Evolutionary conservation across 371 early-diverging fungal species (phyloP).

Genomic region (Mucor piriformis): DNA sequence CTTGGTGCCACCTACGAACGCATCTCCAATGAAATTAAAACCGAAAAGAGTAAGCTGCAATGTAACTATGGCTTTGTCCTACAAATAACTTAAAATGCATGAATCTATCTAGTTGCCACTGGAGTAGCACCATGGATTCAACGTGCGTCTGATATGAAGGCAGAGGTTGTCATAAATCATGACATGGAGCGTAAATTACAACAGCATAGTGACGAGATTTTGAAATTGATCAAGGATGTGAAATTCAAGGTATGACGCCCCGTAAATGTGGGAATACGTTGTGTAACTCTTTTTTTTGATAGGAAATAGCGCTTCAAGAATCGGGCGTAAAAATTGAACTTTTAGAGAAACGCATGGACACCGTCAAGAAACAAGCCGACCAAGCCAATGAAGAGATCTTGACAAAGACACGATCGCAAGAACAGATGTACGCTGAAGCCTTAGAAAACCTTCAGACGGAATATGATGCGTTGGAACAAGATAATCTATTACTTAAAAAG

Average conservation of each 20-base stretch:
- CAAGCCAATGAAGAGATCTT: conserved; percentile 67
- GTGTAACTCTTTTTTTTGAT: neutral
- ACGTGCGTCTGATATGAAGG: conserved; percentile 82
- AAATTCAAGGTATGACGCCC: conserved; percentile 71
- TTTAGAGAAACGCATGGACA: conserved; percentile 76
- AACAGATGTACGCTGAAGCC: conserved; percentile 72
- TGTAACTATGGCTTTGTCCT: too few relatives aligned
- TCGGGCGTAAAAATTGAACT: conserved; percentile 74
- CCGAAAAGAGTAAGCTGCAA: conserved; percentile 45
- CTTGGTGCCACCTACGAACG: conserved; percentile 37
- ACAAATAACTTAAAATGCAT: too few relatives aligned
- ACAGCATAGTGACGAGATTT: conserved; percentile 75
- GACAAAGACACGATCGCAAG: conserved; percentile 60
- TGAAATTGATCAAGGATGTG: conserved; percentile 72
- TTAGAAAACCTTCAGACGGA: conserved; percentile 77
- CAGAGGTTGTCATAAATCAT: conserved; percentile 71
- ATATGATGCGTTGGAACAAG: conserved; percentile 66
- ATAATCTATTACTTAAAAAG: conserved; percentile 66
- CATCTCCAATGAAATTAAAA: conserved; percentile 53
- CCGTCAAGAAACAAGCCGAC: conserved; percentile 69
- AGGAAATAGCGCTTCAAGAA: conserved; percentile 80
- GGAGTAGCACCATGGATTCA: conserved; percentile 76
- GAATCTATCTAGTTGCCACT: conserved; percentile 39
- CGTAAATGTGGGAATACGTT: too few relatives aligned
- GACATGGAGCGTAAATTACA: conserved; percentile 81